Percentiles rank a stretch among this genome's conserved stretches.
Evolutionary conservation across 2,329 filamentous ascomycete genomes (phyloP).

Genomic region (Diaporthe sp.): DNA sequence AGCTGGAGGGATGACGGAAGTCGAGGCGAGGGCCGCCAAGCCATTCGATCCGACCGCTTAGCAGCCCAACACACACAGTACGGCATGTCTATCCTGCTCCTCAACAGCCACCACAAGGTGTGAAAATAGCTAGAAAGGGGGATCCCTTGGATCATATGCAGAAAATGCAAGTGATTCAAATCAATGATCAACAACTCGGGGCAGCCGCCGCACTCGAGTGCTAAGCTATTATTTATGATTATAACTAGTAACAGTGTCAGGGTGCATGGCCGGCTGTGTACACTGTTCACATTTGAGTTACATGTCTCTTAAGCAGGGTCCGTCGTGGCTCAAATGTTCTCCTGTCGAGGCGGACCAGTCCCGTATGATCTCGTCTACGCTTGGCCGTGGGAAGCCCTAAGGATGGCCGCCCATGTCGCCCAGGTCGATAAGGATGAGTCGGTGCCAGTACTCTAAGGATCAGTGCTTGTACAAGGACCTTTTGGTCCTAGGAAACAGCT

Average conservation of each 20-base stretch:
- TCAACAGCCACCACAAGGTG: not conserved
- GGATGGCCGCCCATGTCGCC: no score
- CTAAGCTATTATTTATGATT: not conserved
- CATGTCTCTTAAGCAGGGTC: not conserved
- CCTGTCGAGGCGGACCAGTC: not conserved
- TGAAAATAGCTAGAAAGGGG: not conserved
- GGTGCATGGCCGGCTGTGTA: not conserved
- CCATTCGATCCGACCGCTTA: constrained; percentile 1
- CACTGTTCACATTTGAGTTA: not conserved
- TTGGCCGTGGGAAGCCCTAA: not conserved
- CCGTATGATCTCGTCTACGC: not conserved
- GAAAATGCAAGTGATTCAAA: not conserved
- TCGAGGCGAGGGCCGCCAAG: constrained; percentile 20
- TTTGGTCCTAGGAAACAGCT: not conserved
- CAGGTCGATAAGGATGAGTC: not conserved
- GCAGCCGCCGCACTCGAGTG: not conserved
- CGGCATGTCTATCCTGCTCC: not conserved
- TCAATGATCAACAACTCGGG: not conserved
- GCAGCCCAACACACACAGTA: not conserved
- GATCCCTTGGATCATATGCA: not conserved
- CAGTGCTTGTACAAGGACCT: no score
- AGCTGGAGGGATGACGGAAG: constrained; percentile 20
- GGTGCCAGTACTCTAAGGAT: not conserved
- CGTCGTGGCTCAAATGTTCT: not conserved
- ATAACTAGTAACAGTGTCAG: not conserved